Evolutionary conservation across 352 stramenopile genomes (phyloP), one percentile per base, ranked within the genome.

Genomic region (Phytophthora sp.): DNA sequence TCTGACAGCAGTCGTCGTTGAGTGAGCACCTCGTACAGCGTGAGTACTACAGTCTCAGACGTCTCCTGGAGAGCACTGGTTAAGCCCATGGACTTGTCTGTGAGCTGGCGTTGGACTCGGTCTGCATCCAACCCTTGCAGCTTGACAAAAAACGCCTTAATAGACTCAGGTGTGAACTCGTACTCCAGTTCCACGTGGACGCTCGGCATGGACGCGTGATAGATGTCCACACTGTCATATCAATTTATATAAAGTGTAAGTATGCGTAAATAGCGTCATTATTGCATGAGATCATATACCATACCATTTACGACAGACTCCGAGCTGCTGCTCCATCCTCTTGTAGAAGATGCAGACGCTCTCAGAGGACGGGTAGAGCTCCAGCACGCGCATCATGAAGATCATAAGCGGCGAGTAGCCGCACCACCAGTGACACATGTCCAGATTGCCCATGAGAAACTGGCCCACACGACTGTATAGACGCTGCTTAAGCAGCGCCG

Each of bases 331-430:
- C 29, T 80, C 71, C 85, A 93, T 93, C 7, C 74, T 67, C 45
- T 91, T 77, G 66, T 92, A 91, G 54, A 95, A 88, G 55, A 81
- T 63, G 36, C 81, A 80, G 46, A 93, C 82, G 52, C 83, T 93
- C 15, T 91, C 84, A 5, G 80, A 80, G 7, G 73, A 53, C 12
- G 84, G 82, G 49, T 93, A 88, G 8, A 95, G 71, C 69, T 95
- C 87, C 57, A 95, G 59, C 11, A 95, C 58, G n/a, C 86, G 84
- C 85, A 93, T 87, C 84, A 95, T 95, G 62, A 93, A 95, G 50
- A 83, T 69, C 87, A 95, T 95, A 60, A 95, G 87, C 56, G 80
- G 74, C 29, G 87, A 84, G 51, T 88, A 90, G 35, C 54, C 29
- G 58, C 87, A 95, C 87, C 87, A 95, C 87, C 87, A 95, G 66